These are phyloP conservation scores for Amoebophrya sp. DNA, from an alignment of 169 alveolate species.

Conservation along the genomic window DNA sequence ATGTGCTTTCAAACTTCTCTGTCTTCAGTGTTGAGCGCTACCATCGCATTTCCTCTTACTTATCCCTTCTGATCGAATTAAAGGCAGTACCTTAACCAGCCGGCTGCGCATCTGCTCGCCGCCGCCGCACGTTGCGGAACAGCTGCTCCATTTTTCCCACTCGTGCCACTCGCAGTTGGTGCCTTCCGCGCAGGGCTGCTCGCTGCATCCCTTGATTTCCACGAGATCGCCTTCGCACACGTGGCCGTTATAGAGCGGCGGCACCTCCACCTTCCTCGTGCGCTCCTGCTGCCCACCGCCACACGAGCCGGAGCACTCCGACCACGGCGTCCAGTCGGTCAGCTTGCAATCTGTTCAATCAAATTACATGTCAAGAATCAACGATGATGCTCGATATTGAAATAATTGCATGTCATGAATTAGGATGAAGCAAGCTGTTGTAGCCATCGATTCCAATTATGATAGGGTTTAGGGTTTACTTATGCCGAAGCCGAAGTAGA, in stretches of 20 bases:
- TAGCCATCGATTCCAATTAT: no score
- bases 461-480: neutral
- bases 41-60: no score
- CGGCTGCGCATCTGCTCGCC: neutral
- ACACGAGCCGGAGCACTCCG: neutral
- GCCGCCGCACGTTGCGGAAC: neutral
- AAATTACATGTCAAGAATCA: no score
- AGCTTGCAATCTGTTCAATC: neutral
- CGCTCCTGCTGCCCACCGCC: neutral
- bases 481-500: no score
- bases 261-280: neutral
- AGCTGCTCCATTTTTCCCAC: neutral
- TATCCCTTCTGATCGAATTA: no score
- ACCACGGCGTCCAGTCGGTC: neutral
- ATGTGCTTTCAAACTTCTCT: no score
- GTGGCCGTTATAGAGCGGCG: neutral
- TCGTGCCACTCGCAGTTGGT: neutral
- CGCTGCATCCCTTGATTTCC: neutral
- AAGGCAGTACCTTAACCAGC: neutral
- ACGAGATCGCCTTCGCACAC: neutral
- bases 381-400: no score
- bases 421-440: no score
- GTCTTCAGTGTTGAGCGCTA: no score
- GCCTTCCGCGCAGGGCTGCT: neutral
- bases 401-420: no score